Evolutionary conservation across 2,329 filamentous ascomycete species (phyloP), one percentile per base, ranked within the genome.

Genomic region (Neofusicoccum kwambonambiense): DNA sequence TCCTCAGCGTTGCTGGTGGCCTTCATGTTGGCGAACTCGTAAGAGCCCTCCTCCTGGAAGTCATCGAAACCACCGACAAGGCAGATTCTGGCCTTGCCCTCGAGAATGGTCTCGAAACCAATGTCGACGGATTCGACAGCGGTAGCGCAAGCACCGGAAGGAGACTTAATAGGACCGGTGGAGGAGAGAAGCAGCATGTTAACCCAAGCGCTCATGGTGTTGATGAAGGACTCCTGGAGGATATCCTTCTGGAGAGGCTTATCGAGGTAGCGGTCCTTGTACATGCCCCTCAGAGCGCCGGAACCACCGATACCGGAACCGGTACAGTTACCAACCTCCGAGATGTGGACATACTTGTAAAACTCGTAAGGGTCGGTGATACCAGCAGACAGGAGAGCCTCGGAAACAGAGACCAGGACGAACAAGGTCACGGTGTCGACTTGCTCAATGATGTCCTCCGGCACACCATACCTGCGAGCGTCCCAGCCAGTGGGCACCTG

Each of bases 11-110:
- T 99, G 86, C 93, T 97, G 64, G 95, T 99, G 66, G 95, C 95
- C 82, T 97, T 96, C 95, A 99, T 99, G 84, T 99, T 99, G 84
- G 95, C 95, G 78, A 99, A 99, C 80, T 99, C 95, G 75, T 97
- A 99, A 1, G 95, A 99, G 61, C 95, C 96, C 81, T 99, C 95
- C 81, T 99, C 95, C 74, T 96, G 93, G 83, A 99, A 97, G 81
- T 99, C 96, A 82, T 99, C 95, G 75, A 99, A 98, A 71, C 95
- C 95, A 86, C 95, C 95, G 66, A 99, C 96, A 70, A 99, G 90
- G 85, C 94, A 98, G 74, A 99, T 88, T 61, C 93, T 91, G 66
- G 96, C 95, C 85, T 99, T 99, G 80, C 95, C 95, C 79, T 98
- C 94, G 73, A 97, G 89, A 76, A 99, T 99, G 31, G 94, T 98